Evolutionary conservation across 139 green algal genomes (phyloP).

Genomic region (Pleodorina starrii): DNA sequence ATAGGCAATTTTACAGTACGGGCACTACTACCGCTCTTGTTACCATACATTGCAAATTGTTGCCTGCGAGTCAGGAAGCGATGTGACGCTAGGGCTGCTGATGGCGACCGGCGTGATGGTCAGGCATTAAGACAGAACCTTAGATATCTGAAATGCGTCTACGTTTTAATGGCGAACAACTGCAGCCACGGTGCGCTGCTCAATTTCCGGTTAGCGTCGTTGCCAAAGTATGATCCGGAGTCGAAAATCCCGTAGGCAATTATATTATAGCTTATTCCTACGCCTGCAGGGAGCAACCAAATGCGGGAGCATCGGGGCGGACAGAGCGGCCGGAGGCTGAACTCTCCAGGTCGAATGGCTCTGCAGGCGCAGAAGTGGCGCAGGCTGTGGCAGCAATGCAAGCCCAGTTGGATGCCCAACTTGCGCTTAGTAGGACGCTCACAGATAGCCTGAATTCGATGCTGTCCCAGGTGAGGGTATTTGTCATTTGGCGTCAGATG

Average conservation of each 20-base stretch:
- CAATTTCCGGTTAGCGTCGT: background rate
- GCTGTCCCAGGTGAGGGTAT: conserved; percentile 20
- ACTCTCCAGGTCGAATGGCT: background rate
- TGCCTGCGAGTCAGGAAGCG: too few relatives aligned
- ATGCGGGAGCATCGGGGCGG: too few relatives aligned
- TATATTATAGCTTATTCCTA: background rate
- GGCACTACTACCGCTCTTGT: too few relatives aligned
- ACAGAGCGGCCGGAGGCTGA: background rate
- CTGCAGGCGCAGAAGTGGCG: background rate
- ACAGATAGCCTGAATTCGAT: background rate
- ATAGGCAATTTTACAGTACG: too few relatives aligned
- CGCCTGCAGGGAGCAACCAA: background rate
- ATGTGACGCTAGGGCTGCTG: too few relatives aligned
- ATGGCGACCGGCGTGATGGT: too few relatives aligned
- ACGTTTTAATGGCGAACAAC: background rate
- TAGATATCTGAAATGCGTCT: too few relatives aligned
- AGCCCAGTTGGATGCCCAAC: background rate
- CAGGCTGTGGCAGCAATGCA: conserved; percentile 9
- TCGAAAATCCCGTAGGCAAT: too few relatives aligned
- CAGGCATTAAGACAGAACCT: too few relatives aligned
- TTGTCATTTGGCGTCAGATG: too few relatives aligned
- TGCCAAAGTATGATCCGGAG: background rate
- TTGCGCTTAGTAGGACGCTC: conserved; percentile 1
- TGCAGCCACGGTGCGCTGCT: background rate
- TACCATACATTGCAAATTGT: too few relatives aligned